Percentiles rank a stretch among this genome's conserved stretches.
Conservation (phyloP, 192 early-diverging fungal species). For the Linnemannia zychae region DNA sequence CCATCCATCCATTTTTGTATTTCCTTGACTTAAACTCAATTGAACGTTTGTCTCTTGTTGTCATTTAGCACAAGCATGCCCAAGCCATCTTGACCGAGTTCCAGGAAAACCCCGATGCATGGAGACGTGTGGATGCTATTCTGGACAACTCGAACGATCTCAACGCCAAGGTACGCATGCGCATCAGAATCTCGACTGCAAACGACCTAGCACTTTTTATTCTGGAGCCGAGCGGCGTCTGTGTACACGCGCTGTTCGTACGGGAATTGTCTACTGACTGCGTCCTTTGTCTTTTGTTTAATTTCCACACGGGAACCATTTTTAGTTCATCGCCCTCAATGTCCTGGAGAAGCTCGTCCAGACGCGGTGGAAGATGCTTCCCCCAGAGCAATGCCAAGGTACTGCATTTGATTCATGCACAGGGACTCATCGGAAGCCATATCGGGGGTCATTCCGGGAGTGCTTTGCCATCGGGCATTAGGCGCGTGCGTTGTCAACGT, state of each 20-base stretch:
- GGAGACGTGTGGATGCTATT: constrained; percentile 95
- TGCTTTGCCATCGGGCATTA: background rate
- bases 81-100: constrained; percentile 92
- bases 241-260: background rate
- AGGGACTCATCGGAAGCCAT: background rate
- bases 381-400: constrained; percentile 85
- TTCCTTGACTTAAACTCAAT: background rate
- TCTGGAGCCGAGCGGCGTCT: background rate
- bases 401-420: constrained; percentile 2
- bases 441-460: background rate
- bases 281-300: background rate
- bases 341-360: constrained; percentile 96
- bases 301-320: background rate
- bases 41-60: background rate
- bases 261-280: background rate
- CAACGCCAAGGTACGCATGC: constrained; percentile 85
- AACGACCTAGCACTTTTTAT: background rate
- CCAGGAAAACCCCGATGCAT: constrained; percentile 94
- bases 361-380: constrained; percentile 97
- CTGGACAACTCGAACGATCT: constrained; percentile 83
- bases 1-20: background rate
- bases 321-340: constrained; percentile 91
- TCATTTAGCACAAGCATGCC: constrained; percentile 84
- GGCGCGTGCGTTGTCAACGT: background rate
- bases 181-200: background rate